Conservation (phyloP, 2,329 filamentous ascomycete genomes). For the Setomelanomma holmii region DNA sequence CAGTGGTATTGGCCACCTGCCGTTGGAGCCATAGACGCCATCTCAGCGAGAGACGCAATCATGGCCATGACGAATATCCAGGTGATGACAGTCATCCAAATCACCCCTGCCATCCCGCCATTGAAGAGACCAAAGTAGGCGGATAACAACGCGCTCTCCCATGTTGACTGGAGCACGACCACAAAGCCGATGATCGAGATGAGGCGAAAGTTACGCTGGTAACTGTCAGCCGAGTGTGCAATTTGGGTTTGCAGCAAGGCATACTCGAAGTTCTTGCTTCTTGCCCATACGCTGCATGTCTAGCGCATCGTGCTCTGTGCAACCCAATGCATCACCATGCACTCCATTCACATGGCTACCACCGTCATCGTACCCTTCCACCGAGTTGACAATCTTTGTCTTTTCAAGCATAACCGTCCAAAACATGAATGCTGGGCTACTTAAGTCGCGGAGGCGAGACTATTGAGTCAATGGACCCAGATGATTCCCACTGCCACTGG, state of each 20-base stretch:
- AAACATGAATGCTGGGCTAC: no score
- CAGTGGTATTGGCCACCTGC: constrained; percentile 44
- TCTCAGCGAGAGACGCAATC: constrained; percentile 14
- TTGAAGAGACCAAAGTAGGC: neutral
- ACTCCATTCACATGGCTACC: no score
- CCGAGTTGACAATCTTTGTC: no score
- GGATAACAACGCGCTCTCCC: constrained; percentile 10
- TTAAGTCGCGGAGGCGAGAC: no score
- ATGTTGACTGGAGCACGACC: constrained; percentile 8
- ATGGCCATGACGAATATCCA: constrained; percentile 5
- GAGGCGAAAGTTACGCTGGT: constrained; percentile 11
- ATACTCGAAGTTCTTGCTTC: neutral
- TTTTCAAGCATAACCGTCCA: no score
- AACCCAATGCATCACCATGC: no score
- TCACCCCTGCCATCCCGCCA: constrained; percentile 12
- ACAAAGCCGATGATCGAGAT: constrained; percentile 14
- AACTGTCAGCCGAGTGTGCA: neutral
- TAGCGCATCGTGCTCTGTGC: neutral
- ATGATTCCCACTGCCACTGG: no score
- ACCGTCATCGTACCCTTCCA: no score
- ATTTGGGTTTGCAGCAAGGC: neutral
- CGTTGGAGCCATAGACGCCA: constrained; percentile 36
- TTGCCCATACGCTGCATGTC: neutral
- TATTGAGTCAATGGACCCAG: no score
- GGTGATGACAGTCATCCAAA: constrained; percentile 15